phyloP scores from a whole-genome alignment of 257 asterid genomes.

The Solanum habrochaites region DNA sequence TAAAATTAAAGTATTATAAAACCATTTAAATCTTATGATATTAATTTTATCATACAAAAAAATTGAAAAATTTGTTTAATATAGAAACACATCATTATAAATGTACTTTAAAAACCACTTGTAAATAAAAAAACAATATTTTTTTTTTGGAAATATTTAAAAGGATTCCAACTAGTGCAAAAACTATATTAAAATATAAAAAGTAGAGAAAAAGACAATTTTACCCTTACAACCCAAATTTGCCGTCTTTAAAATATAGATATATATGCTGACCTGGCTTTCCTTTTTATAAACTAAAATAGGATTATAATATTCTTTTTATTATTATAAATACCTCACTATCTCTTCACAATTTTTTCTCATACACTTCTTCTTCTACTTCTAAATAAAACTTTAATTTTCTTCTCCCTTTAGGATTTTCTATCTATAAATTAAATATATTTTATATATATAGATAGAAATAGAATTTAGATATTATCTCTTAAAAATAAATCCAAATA shows the following conservation, averaged over 20 bases:
- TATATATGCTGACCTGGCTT: neutral
- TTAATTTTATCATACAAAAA: no score
- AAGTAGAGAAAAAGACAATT: neutral
- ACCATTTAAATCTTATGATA: neutral
- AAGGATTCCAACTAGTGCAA: neutral
- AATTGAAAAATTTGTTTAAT: no score
- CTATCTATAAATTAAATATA: neutral
- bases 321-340: neutral
- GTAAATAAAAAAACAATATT: neutral
- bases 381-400: neutral
- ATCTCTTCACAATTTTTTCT: neutral
- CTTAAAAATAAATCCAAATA: neutral
- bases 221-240: neutral
- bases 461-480: neutral
- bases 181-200: neutral
- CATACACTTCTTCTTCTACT: neutral
- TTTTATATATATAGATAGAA: neutral
- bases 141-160: neutral
- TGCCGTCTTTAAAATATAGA: neutral
- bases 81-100: neutral
- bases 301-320: neutral
- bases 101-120: neutral
- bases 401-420: neutral
- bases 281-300: neutral
- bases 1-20: accelerated